Percentiles rank a stretch among this genome's conserved stretches.
Conservation (phyloP, 257 asterid genomes). For the Striga asiatica region DNA sequence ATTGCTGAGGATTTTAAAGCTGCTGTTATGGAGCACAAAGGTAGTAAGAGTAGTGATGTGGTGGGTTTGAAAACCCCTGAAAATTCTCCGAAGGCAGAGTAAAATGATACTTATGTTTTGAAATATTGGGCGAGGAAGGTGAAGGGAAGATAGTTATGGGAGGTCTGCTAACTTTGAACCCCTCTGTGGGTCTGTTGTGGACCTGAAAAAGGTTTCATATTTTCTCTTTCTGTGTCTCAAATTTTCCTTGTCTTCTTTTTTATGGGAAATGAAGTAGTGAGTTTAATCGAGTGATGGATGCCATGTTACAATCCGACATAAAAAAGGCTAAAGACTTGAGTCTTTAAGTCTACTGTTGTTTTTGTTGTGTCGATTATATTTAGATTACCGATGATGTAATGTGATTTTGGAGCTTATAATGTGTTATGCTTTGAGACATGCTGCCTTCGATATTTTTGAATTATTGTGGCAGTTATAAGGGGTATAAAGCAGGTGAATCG, state of each 20-base stretch:
- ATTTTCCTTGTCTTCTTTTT: not conserved
- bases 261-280: not conserved
- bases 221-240: not conserved
- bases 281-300: too few species aligned
- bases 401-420: not conserved
- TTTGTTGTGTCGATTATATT: not conserved
- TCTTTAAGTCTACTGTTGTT: too few species aligned
- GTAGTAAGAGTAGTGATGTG: conserved; percentile 8
- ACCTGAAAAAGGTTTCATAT: not conserved
- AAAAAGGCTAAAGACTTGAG: not conserved
- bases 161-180: not conserved
- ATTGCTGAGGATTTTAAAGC: conserved; percentile 52
- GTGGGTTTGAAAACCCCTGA: conserved; percentile 57
- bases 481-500: not conserved
- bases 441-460: too few species aligned
- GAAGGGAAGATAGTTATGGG: too few species aligned
- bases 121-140: too few species aligned
- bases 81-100: conserved; percentile 61
- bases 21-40: conserved; percentile 49
- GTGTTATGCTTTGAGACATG: not conserved
- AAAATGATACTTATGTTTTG: too few species aligned
- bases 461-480: not conserved
- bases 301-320: not conserved
- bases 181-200: not conserved
- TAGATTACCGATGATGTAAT: not conserved